Base-by-base conservation (phyloP, 169 alveolate species). In the Plasmodium fragile region DNA sequence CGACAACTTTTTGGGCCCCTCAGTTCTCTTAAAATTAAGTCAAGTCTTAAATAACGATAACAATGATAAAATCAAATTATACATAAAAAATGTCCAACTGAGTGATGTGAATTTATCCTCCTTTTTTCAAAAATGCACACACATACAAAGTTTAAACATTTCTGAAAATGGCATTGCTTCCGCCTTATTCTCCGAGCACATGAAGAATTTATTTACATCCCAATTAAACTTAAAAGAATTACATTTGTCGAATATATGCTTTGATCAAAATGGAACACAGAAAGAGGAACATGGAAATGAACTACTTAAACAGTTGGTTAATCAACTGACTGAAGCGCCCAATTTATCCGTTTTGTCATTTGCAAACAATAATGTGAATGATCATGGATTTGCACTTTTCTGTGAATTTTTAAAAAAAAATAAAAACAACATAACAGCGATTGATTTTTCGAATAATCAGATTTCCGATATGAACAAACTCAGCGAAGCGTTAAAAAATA, bases 331-430 rank as follows among this genome's bases (percentile, higher is more conserved):
- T 28, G 39, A 73, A 22, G 41, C 78, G 6, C 53, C 52, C 59
- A 84, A 84, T 45, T 52, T 84, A 22, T 34, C 77, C 18, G 18
- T 84, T 52, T 34, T 84, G 25, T 59, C 85, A 7, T 75, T 52
- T 75, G 36, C 93, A 25, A 71, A 84, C 41, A 84, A 84, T 84
- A 84, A 73, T 5, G 55, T 84, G 13, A 73, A 84, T 84, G 84
- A 84, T 34, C 59, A 65, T 25, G 69, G 30, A 22, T 84, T 84
- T 28, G 18, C 49, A 16, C 28, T 13, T n/a, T 84, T 84, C 41
- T 84, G 93, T 30, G 39, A 45, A 25, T 49, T 49, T 75, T 77
- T 72, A 11, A 72, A 65, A 72, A 84, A 84, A 34, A 39, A 84
- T 13, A 70, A 71, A 72, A 73, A 84, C 73, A 73, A 72, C 10